Percentiles rank a stretch among this genome's conserved stretches.
Conservation (phyloP, 805 yeast genomes). For the Saturnispora bothae region DNA sequence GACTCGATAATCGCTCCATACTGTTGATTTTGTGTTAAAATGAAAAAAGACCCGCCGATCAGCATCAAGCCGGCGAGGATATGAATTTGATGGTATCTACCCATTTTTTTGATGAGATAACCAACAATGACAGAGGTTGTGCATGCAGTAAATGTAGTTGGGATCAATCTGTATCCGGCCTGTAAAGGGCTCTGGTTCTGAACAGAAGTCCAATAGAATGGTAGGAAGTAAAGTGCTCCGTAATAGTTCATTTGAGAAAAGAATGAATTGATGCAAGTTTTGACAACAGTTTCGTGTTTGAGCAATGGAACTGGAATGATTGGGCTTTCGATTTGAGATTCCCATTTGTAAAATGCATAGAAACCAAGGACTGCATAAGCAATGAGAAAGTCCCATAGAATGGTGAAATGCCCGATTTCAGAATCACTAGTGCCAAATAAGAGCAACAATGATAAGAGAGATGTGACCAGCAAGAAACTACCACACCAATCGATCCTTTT, state of each 20-base stretch:
- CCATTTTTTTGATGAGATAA: conserved; percentile 52
- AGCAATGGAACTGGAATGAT: conserved; percentile 53
- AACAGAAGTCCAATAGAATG: conserved; percentile 38
- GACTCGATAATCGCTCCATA: conserved; percentile 29
- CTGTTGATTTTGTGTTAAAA: conserved; percentile 17
- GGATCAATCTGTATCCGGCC: conserved; percentile 32
- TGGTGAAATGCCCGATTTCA: conserved; percentile 36
- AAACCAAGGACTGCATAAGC: conserved; percentile 4
- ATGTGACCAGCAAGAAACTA: conserved; percentile 42
- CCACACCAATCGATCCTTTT: conserved; percentile 53
- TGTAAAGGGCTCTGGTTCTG: conserved; percentile 16
- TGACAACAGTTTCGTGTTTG: conserved; percentile 44
- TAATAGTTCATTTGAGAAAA: conserved; percentile 58
- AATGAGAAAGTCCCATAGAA: conserved; percentile 27
- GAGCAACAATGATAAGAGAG: conserved; percentile 44
- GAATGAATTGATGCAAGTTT: conserved; percentile 58
- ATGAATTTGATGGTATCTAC: conserved; percentile 45
- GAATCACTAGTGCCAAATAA: conserved; percentile 58
- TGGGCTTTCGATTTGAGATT: conserved; percentile 31
- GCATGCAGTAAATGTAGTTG: conserved; percentile 58
- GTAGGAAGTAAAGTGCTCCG: conserved; percentile 54
- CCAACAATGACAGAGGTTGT: conserved; percentile 62
- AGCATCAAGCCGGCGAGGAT: conserved; percentile 30
- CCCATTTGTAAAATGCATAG: conserved; percentile 5
- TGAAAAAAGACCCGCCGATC: conserved; percentile 34